Conservation (phyloP, 2,329 filamentous ascomycete genomes). For the Penicillium sp. region DNA sequence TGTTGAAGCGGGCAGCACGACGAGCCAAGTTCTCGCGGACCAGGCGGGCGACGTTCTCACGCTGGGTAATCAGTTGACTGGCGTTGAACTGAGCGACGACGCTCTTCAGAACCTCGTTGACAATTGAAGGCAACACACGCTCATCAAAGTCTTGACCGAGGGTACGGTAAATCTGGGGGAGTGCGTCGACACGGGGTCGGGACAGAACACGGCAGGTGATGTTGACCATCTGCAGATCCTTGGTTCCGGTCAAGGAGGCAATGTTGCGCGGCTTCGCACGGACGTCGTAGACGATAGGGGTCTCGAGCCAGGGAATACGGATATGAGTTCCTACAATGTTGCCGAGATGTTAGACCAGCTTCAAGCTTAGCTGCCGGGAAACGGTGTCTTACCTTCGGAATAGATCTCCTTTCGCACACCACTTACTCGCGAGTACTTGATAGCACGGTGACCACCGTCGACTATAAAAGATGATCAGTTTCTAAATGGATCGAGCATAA, state of each 20-base stretch:
- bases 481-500: neutral
- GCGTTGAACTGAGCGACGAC: constrained; percentile 99
- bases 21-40: constrained; percentile 91
- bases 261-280: constrained; percentile 97
- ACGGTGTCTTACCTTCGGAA: constrained; percentile 70
- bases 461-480: constrained; percentile 55
- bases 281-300: constrained; percentile 94
- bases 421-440: constrained; percentile 92
- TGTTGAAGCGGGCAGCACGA: constrained; percentile 94
- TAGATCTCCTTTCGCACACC: constrained; percentile 98
- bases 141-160: constrained; percentile 96
- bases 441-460: constrained; percentile 96
- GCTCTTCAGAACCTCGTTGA: constrained; percentile 98
- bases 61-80: constrained; percentile 96
- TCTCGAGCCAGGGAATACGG: constrained; percentile 95
- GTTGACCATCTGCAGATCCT: constrained; percentile 99
- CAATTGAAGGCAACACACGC: constrained; percentile 92
- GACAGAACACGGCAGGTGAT: constrained; percentile 99
- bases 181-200: constrained; percentile 79
- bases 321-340: constrained; percentile 77
- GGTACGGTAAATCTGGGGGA: constrained; percentile 97
- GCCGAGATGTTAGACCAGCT: constrained; percentile 10
- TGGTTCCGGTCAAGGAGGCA: constrained; percentile 94
- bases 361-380: neutral
- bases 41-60: constrained; percentile 90